phyloP scores from a whole-genome alignment of 495 filamentous ascomycete species.

The Neurospora cerealis region DNA sequence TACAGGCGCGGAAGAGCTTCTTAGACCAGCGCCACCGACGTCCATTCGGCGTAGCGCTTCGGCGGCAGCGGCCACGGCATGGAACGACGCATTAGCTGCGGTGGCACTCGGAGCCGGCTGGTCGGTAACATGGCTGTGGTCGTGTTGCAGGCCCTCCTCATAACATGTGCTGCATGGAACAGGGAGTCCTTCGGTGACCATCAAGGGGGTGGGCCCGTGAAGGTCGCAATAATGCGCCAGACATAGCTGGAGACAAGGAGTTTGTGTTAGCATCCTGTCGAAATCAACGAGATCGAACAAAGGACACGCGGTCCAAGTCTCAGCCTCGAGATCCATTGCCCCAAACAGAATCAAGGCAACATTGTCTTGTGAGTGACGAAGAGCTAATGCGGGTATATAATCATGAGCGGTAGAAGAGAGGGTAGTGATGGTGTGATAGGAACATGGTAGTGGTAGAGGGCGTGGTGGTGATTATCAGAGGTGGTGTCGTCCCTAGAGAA shows the following conservation, averaged over 20 bases:
- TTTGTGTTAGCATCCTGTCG: conserved; percentile 24
- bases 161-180: conserved; percentile 69
- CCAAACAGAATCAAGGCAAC: not conserved
- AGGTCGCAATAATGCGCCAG: conserved; percentile 95
- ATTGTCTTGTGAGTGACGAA: not conserved
- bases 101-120: conserved; percentile 26
- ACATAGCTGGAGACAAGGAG: conserved; percentile 57
- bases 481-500: not conserved
- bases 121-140: conserved; percentile 5
- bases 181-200: conserved; percentile 83
- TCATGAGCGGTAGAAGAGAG: not conserved
- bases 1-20: conserved; percentile 31
- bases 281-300: not conserved
- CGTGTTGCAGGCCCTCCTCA: conserved; percentile 29
- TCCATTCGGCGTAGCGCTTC: conserved; percentile 35
- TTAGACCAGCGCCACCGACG: conserved; percentile 17
- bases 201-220: conserved; percentile 88
- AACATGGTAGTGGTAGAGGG: not conserved
- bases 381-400: not conserved
- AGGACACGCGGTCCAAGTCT: not conserved
- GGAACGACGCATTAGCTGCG: conserved; percentile 17
- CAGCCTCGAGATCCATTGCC: not conserved
- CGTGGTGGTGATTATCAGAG: not conserved
- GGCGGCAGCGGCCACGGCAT: conserved; percentile 21
- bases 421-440: not conserved